A percentile compares a stretch with the other conserved stretches of the same genome.
These are phyloP conservation scores for Mayamaea pseudoterrestris DNA, from an alignment of 108 stramenopile genomes.

Conservation along the genomic window DNA sequence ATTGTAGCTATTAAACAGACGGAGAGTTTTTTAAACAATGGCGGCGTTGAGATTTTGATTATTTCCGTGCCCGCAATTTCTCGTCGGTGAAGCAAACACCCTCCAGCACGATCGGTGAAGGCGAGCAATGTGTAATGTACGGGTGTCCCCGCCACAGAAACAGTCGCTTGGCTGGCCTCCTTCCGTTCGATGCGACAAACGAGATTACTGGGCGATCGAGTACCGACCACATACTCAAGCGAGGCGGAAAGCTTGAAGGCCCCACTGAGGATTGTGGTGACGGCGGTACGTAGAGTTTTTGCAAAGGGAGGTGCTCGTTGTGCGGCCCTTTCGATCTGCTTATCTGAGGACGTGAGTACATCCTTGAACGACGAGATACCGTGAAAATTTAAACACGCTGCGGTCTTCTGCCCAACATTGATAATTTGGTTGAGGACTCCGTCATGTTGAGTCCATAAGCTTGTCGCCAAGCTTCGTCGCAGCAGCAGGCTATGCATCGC, in stretches of 20 bases:
- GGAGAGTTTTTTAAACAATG: constrained; percentile 36
- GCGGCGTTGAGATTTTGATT: constrained; percentile 29
- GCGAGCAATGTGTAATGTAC: constrained; percentile 47
- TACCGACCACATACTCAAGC: constrained; percentile 17
- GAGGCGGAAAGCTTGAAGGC: constrained; percentile 37
- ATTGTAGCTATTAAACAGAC: constrained; percentile 49
- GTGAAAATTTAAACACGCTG: constrained; percentile 25
- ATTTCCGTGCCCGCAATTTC: constrained; percentile 28
- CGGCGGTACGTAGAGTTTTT: constrained; percentile 29
- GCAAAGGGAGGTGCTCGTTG: constrained; percentile 44
- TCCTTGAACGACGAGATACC: constrained; percentile 60
- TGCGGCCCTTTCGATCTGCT: constrained; percentile 35
- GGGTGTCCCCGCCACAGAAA: constrained; percentile 15
- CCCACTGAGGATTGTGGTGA: constrained; percentile 29
- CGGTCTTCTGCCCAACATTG: constrained; percentile 37
- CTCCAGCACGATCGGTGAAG: constrained; percentile 53
- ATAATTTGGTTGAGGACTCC: constrained; percentile 71
- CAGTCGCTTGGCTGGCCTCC: not conserved
- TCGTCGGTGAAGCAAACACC: constrained; percentile 37
- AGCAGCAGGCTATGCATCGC: constrained; percentile 40
- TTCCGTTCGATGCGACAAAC: constrained; percentile 13
- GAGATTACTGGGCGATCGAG: constrained; percentile 11
- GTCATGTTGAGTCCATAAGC: constrained; percentile 52
- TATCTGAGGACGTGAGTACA: constrained; percentile 32
- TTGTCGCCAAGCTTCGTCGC: constrained; percentile 37